Conservation (phyloP, 768 basidiomycete species). For the Tremella mesenterica region DNA sequence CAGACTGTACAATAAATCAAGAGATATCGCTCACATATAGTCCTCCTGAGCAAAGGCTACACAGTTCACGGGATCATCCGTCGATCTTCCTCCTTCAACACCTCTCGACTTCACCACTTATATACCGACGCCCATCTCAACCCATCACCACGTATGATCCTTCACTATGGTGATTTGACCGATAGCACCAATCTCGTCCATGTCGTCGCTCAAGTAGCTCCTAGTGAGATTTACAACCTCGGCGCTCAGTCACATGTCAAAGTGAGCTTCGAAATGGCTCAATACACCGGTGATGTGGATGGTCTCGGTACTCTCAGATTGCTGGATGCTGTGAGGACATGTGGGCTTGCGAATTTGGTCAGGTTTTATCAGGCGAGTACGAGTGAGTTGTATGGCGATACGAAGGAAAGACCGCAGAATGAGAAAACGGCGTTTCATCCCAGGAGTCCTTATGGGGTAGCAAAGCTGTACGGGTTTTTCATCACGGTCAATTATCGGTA, state of each 20-base stretch:
- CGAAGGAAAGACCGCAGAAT: slow-evolving; percentile 86
- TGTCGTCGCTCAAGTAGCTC: slow-evolving; percentile 87
- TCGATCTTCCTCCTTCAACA: slow-evolving; percentile 96
- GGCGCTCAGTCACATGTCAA: slow-evolving; percentile 98
- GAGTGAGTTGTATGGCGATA: slow-evolving; percentile 94
- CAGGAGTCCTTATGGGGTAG: slow-evolving; percentile 91
- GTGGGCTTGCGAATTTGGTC: slow-evolving; percentile 83
- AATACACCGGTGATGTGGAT: slow-evolving; percentile 94
- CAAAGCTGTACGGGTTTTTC: slow-evolving; percentile 55
- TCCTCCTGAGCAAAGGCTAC: slow-evolving; percentile 78
- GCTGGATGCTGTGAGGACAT: slow-evolving; percentile 90
- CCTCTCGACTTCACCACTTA: slow-evolving; percentile 83
- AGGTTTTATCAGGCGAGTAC: slow-evolving; percentile 91
- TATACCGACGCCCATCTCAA: slow-evolving; percentile 57
- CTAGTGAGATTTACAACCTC: slow-evolving; percentile 94
- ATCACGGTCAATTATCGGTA: slow-evolving; percentile 86
- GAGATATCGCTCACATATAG: neutral
- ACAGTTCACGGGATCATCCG: slow-evolving; percentile 90
- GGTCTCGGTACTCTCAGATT: slow-evolving; percentile 89
- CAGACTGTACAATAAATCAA: too few species aligned
- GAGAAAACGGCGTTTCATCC: slow-evolving; percentile 98
- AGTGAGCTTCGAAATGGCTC: slow-evolving; percentile 98
- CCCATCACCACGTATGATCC: slow-evolving; percentile 27
- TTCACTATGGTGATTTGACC: slow-evolving; percentile 83
- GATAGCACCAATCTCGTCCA: slow-evolving; percentile 97